Base-by-base conservation (phyloP, 306 rosid species). In the Vigna hirtella region DNA sequence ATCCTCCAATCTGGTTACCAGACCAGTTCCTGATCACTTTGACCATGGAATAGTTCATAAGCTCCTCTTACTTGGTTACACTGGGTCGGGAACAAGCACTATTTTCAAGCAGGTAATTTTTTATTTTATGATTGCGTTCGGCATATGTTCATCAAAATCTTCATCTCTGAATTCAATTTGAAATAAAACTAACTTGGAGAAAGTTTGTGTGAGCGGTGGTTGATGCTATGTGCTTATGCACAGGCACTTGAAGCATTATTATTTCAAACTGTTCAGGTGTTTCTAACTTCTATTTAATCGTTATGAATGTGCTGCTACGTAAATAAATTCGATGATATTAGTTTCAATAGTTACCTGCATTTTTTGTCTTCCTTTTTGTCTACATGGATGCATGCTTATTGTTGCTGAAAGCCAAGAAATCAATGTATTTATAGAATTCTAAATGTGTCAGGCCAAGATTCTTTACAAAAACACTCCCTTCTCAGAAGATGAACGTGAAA, bases 1-100 rank as follows among this genome's bases (percentile, higher is more conserved):
- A 80, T 73, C 70, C 66, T 89, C 76, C 87, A 79, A 73, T 80
- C 77, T 63, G 58, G 78, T 86, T 84, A 84, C 84, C 82, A 87
- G 90, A 86, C 75, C 78, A 1, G 85, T 88, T 73, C 96, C 98
- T 15, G 96, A 93, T 42, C 91, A 91, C 84, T 73, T 93, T 42
- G 99, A 93, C 81, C 93, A 91, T 77, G 93, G 95, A 80, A 69
- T 85, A 52, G 93, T 88, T 84, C 99, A 90, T 79, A 96, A 96
- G 84, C 81, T 96, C 79, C 97, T 96, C 77, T 90, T 96, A 85
- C 96, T 96, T 83, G 99, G 99, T 81, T 90, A 69, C 62, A 81
- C 82, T 83, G 98, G 98, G 61, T 93, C 99, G 30, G 99, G 99
- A 62, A 93, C 99, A 40, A 96, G 99, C 82, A 96, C 99, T 78